These are phyloP conservation scores for Phytophthora ohioensis DNA, from an alignment of 352 stramenopile species.

Conservation along the genomic window DNA sequence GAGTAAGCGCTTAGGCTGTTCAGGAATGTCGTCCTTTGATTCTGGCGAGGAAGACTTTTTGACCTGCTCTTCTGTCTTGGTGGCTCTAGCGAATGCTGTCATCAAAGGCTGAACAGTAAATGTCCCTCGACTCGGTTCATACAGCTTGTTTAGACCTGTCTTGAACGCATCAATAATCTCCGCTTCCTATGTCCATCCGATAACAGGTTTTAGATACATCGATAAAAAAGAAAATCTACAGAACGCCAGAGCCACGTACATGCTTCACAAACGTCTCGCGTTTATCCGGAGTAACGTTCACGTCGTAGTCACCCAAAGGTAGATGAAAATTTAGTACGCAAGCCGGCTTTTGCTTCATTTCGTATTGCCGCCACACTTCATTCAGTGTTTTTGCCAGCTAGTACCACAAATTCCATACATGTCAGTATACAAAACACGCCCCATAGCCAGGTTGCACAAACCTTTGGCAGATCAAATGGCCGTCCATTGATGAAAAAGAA, in stretches of 20 bases:
- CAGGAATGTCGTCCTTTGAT: background rate
- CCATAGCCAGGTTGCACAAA: constrained; percentile 5
- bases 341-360: constrained; percentile 94
- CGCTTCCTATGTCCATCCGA: constrained; percentile 43
- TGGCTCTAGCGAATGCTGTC: constrained; percentile 44
- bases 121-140: constrained; percentile 67
- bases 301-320: constrained; percentile 91
- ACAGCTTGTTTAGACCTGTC: constrained; percentile 59
- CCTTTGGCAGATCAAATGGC: constrained; percentile 94
- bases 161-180: constrained; percentile 73
- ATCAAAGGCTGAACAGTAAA: constrained; percentile 73
- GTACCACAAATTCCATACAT: background rate
- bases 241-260: constrained; percentile 35
- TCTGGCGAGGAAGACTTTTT: constrained; percentile 10
- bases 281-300: constrained; percentile 99
- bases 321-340: constrained; percentile 94
- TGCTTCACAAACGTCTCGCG: constrained; percentile 92
- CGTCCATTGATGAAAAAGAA: constrained; percentile 97
- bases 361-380: constrained; percentile 93
- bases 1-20: constrained; percentile 6
- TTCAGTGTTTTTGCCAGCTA: constrained; percentile 82
- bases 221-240: too few relatives aligned
- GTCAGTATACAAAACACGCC: constrained; percentile 10
- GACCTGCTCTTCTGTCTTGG: constrained; percentile 23
- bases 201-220: too few relatives aligned